Evolutionary conservation across 2,329 filamentous ascomycete genomes (phyloP), one percentile per base, ranked within the genome.

Genomic region (Rutstroemia sp.): DNA sequence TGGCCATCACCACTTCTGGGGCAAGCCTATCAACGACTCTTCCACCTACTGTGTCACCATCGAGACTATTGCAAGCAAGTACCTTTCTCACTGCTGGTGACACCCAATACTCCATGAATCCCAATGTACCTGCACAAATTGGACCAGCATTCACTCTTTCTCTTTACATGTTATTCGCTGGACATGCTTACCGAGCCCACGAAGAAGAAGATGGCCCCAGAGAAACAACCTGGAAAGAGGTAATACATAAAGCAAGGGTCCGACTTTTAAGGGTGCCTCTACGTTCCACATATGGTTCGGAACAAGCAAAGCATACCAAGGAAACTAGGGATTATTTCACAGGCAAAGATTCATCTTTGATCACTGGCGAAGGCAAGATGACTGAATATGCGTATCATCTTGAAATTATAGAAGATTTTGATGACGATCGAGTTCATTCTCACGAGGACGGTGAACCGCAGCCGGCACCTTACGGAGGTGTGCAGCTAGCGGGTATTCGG

Each of bases 1-100:
- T 99, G 27, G 94, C 94, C 55, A 95, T 99, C 62, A 94, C 90
- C 1, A 92, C 92, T 0, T 96, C 92, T 1, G 94, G 94, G 0
- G 91, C 92, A 56, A 95, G 83, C 57, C 77, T 97, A 30, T 90
- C 89, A 0, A 88, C 88, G 0, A 86, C 84, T 2, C 76, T 96
- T 27, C 89, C 91, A 0, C 78, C 87, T 1, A 87, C 87, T 9
- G 88, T 97, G 46, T 97, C 92, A 1, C 92, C 92, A 1, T 96
- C 92, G 4, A 82, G 94, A 42, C 75, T 99, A 44, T 75, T 97
- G 39, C 94, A 99, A 72, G 92, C 94, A 18, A 97, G 92, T 68
- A 94, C 91, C 4, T 87, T 96, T 62, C 77, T 97, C 49, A 95
- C 87, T 27, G 81, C 91, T 46, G 91, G 90, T 2, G 94, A 99